Evolutionary conservation across 2,329 filamentous ascomycete species (phyloP).

Genomic region (Dichotomopilus funicola): DNA sequence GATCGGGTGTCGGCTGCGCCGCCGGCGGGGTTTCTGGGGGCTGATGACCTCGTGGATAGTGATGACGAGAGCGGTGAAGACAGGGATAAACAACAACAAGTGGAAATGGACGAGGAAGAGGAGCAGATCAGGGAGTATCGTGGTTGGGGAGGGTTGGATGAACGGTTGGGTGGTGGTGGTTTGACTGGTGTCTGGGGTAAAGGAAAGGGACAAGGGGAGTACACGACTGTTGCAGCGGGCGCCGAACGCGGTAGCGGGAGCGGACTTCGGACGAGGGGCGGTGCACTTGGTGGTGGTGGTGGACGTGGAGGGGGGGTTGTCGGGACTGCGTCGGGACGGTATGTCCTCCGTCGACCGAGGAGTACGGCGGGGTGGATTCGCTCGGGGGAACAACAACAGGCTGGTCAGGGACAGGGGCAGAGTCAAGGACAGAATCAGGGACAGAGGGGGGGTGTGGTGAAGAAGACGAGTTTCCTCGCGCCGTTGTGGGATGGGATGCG

Average conservation of each 20-base stretch:
- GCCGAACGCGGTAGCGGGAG: no score
- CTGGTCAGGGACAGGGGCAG: neutral
- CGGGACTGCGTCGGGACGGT: neutral
- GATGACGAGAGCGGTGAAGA: neutral
- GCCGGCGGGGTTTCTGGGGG: slow-evolving; percentile 58
- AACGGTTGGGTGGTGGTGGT: no score
- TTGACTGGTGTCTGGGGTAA: no score
- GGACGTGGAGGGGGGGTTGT: neutral
- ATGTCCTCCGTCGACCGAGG: slow-evolving; percentile 5
- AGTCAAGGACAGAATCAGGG: slow-evolving; percentile 5
- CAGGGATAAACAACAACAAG: neutral
- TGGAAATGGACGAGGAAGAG: neutral
- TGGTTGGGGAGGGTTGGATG: no score
- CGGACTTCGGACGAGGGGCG: neutral
- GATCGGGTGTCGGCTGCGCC: slow-evolving; percentile 68
- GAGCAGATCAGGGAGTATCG: neutral
- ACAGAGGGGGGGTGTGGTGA: slow-evolving; percentile 8
- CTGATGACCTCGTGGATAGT: neutral
- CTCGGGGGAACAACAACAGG: neutral
- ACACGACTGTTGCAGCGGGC: no score
- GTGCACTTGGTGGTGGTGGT: neutral
- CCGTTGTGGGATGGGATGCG: slow-evolving; percentile 30
- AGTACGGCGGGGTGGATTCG: slow-evolving; percentile 10
- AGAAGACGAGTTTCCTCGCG: slow-evolving; percentile 25
- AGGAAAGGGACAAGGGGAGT: no score